phyloP scores from a whole-genome alignment of 345 rosid species.

The Raphanus raphanistrum region DNA sequence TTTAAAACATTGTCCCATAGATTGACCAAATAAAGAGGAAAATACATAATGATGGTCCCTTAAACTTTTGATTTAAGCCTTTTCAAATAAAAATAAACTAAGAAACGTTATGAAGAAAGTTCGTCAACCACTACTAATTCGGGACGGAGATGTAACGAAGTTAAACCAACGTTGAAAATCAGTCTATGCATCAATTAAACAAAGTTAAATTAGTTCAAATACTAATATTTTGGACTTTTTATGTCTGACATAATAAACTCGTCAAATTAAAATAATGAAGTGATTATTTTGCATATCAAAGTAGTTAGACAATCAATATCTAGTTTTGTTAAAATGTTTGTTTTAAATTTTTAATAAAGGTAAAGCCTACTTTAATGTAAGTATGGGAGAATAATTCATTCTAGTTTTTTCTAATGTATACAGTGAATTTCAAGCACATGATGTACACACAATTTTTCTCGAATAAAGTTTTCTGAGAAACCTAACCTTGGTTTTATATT shows the following conservation, averaged over 20 bases:
- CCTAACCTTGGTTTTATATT: slow-evolving; percentile 25
- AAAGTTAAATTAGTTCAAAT: neutral
- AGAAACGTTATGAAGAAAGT: slow-evolving; percentile 1
- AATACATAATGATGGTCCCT: too few species aligned
- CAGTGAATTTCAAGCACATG: slow-evolving; percentile 7
- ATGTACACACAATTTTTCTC: slow-evolving; percentile 1
- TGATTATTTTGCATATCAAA: neutral
- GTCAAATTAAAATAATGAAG: neutral
- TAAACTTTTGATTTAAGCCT: too few species aligned
- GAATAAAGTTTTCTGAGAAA: slow-evolving; percentile 8
- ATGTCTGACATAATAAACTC: neutral
- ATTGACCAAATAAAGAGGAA: too few species aligned
- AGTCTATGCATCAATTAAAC: neutral
- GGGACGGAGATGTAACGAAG: neutral
- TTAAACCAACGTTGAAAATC: neutral
- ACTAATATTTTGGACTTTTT: neutral
- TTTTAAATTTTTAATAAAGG: neutral
- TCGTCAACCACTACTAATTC: neutral
- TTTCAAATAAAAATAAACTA: neutral
- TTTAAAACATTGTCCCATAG: too few species aligned
- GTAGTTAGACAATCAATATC: neutral
- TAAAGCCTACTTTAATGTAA: neutral
- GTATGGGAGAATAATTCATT: neutral
- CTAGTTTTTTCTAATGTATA: neutral
- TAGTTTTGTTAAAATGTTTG: neutral